phyloP scores from a whole-genome alignment of 805 yeast species.

The Zygotorulaspora chibaensis region DNA sequence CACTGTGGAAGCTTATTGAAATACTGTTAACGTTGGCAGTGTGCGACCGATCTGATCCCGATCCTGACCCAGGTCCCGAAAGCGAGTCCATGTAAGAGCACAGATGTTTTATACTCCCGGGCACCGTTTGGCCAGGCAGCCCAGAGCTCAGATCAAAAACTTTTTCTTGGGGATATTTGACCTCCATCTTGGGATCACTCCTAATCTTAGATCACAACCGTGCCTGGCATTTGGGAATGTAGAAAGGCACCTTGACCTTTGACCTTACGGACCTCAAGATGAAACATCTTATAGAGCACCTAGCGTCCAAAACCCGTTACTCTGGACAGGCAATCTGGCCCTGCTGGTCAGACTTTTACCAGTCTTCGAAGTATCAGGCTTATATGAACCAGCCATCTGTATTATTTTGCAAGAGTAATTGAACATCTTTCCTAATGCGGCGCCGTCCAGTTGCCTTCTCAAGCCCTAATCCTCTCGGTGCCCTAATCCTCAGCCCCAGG shows the following conservation, averaged over 20 bases:
- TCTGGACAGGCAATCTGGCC: too few species aligned
- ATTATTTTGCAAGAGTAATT: background rate
- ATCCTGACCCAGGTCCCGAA: conserved; percentile 6
- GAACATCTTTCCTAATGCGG: too few species aligned
- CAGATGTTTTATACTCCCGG: conserved; percentile 3
- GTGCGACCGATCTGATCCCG: background rate
- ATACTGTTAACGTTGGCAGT: background rate
- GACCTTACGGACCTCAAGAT: background rate
- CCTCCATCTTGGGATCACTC: background rate
- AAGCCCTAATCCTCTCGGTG: background rate
- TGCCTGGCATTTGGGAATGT: background rate
- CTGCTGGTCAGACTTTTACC: background rate
- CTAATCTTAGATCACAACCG: too few species aligned
- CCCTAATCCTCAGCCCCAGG: too few species aligned
- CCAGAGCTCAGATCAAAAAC: conserved; percentile 10
- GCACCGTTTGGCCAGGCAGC: conserved; percentile 4
- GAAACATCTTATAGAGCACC: background rate
- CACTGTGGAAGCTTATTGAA: background rate
- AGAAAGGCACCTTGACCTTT: background rate
- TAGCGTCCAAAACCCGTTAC: background rate
- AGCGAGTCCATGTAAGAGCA: background rate
- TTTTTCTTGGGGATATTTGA: background rate
- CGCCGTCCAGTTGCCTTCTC: background rate
- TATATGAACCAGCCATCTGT: background rate
- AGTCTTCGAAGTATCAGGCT: background rate